These are phyloP conservation scores for Alternaria sp. DNA, from an alignment of 2,329 filamentous ascomycete species.

Conservation along the genomic window DNA sequence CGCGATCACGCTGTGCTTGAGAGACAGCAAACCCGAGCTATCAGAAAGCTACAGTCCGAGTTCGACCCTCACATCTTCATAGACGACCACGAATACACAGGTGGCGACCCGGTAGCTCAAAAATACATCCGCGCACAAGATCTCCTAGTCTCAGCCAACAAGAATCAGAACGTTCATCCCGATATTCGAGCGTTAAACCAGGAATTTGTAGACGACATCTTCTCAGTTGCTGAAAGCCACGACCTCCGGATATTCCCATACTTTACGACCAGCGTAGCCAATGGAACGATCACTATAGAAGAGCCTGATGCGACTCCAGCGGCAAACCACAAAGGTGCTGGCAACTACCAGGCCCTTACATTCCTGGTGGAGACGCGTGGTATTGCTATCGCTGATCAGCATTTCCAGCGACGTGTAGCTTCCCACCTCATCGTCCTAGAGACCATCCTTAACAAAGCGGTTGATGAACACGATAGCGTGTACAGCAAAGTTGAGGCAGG, in stretches of 20 bases:
- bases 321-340: conserved; percentile 40
- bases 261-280: conserved; percentile 27
- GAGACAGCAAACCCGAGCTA: conserved; percentile 29
- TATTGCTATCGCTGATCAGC: conserved; percentile 36
- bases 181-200: conserved; percentile 39
- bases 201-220: conserved; percentile 33
- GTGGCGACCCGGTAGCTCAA: conserved; percentile 16
- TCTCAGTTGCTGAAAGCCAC: conserved; percentile 2
- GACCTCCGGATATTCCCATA: conserved; percentile 37
- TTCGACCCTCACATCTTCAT: conserved; percentile 39
- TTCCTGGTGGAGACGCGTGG: conserved; percentile 40
- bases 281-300: conserved; percentile 30
- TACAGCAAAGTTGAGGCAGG: background rate
- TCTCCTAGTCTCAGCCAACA: conserved; percentile 37
- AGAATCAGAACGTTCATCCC: conserved; percentile 41
- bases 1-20: conserved; percentile 39
- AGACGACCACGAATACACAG: conserved; percentile 40
- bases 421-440: conserved; percentile 34
- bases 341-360: conserved; percentile 34
- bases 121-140: conserved; percentile 36
- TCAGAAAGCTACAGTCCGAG: conserved; percentile 28
- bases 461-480: background rate
- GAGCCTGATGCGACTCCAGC: conserved; percentile 38
- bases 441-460: conserved; percentile 19
- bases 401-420: conserved; percentile 36